These are phyloP conservation scores for Picochlorum costavermella DNA, from an alignment of 139 green algal species.

Conservation along the genomic window DNA sequence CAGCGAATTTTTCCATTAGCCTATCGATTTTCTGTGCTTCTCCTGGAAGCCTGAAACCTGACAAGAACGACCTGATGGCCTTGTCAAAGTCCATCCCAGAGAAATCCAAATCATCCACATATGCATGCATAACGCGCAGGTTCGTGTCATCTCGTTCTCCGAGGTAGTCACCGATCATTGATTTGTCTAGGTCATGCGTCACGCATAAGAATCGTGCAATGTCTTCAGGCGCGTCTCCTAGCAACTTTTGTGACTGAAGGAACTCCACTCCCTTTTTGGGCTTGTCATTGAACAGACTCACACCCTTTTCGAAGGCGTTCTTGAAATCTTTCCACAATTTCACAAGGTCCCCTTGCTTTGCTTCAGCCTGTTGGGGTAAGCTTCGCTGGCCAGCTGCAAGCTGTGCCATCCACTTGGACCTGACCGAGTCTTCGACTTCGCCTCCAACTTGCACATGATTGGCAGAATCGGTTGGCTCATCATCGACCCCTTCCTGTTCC, in stretches of 20 bases:
- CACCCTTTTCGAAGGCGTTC: slow-evolving; percentile 64
- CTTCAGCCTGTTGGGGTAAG: not conserved
- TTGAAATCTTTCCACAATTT: slow-evolving; percentile 69
- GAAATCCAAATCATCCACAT: slow-evolving; percentile 93
- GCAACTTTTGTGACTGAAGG: slow-evolving; percentile 70
- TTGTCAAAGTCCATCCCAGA: slow-evolving; percentile 74
- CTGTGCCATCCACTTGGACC: slow-evolving; percentile 21
- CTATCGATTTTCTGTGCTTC: slow-evolving; percentile 89
- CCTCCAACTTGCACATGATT: slow-evolving; percentile 1
- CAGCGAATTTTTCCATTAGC: slow-evolving; percentile 89
- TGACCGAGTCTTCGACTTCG: slow-evolving; percentile 13
- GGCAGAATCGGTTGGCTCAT: too few species aligned
- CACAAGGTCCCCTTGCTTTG: slow-evolving; percentile 34
- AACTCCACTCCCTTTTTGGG: slow-evolving; percentile 86
- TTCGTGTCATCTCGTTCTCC: slow-evolving; percentile 84
- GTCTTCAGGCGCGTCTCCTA: slow-evolving; percentile 57
- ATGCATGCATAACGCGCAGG: slow-evolving; percentile 96
- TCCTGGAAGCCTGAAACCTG: slow-evolving; percentile 70
- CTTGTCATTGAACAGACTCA: slow-evolving; percentile 96
- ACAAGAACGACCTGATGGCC: slow-evolving; percentile 71
- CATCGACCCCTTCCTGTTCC: too few species aligned
- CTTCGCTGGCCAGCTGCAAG: slow-evolving; percentile 10
- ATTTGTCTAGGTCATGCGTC: slow-evolving; percentile 82
- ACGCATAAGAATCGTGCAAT: slow-evolving; percentile 42
- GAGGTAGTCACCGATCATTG: slow-evolving; percentile 91